These are phyloP conservation scores for Circinella umbellata DNA, from an alignment of 371 early-diverging fungal species.

Conservation along the genomic window DNA sequence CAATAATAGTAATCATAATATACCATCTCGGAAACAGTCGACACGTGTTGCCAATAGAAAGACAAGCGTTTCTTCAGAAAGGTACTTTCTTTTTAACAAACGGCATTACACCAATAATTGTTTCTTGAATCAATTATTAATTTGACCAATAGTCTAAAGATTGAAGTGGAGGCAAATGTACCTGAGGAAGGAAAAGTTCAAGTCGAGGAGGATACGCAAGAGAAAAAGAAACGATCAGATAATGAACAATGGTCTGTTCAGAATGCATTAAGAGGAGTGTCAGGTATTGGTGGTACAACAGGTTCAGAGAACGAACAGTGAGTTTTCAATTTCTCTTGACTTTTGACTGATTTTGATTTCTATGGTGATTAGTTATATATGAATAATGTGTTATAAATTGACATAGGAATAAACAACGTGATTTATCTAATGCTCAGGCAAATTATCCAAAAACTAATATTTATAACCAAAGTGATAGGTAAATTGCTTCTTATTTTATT, in stretches of 20 bases:
- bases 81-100: too few species aligned
- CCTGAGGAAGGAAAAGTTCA: neutral
- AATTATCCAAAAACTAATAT: slow-evolving; percentile 30
- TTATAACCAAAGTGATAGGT: slow-evolving; percentile 46
- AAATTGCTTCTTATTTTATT: neutral
- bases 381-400: neutral
- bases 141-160: too few species aligned
- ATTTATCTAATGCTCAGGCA: neutral
- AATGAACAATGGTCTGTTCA: slow-evolving; percentile 41
- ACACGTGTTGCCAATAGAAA: neutral
- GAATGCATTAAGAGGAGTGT: slow-evolving; percentile 47
- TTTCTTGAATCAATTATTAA: too few species aligned
- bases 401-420: neutral
- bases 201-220: slow-evolving; percentile 2
- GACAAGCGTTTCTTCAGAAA: neutral
- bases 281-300: slow-evolving; percentile 33
- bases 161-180: too few species aligned
- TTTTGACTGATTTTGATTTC: too few species aligned
- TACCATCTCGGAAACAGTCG: neutral
- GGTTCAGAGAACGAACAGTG: neutral
- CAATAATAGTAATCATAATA: neutral
- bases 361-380: neutral
- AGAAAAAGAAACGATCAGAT: neutral
- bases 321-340: neutral
- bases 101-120: too few species aligned